phyloP scores from a whole-genome alignment of 148 eudicot species.

The Persicaria tinctoria region DNA sequence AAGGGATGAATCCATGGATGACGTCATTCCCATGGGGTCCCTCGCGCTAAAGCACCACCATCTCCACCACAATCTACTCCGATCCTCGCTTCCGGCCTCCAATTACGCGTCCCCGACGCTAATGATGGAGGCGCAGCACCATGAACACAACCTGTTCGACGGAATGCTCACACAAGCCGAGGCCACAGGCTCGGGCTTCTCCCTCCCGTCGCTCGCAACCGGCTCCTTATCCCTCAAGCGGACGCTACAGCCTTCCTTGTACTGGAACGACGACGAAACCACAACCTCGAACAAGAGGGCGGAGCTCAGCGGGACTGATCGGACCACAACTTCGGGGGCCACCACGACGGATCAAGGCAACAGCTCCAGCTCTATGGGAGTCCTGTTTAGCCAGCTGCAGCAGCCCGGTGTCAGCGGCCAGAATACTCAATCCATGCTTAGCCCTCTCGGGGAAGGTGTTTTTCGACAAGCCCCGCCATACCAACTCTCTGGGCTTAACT shows the following conservation, averaged over 20 bases:
- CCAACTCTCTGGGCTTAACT: constrained; percentile 37
- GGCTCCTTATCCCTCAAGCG: constrained; percentile 25
- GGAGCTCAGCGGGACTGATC: constrained; percentile 13
- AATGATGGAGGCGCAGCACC: constrained; percentile 12
- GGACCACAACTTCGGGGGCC: constrained; percentile 14
- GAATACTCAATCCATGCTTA: constrained; percentile 18
- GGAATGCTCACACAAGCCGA: constrained; percentile 24
- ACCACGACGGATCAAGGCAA: constrained; percentile 11
- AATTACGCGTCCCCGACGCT: not conserved
- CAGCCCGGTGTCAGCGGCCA: constrained; percentile 17
- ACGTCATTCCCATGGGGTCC: constrained; percentile 16
- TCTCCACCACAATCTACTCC: constrained; percentile 16
- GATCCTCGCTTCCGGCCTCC: constrained; percentile 12
- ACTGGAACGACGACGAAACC: constrained; percentile 24
- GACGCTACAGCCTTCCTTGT: constrained; percentile 20
- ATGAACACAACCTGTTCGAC: constrained; percentile 32
- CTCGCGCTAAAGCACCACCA: constrained; percentile 11
- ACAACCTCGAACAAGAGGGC: not conserved
- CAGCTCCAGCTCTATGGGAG: constrained; percentile 22
- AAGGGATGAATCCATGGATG: constrained; percentile 41
- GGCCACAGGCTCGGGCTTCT: constrained; percentile 12
- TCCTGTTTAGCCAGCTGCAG: constrained; percentile 35
- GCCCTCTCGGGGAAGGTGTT: constrained; percentile 22
- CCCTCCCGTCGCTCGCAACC: constrained; percentile 14
- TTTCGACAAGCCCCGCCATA: constrained; percentile 30